Conservation (phyloP, 106 monocot genomes). For the Cymbidium sinense region DNA sequence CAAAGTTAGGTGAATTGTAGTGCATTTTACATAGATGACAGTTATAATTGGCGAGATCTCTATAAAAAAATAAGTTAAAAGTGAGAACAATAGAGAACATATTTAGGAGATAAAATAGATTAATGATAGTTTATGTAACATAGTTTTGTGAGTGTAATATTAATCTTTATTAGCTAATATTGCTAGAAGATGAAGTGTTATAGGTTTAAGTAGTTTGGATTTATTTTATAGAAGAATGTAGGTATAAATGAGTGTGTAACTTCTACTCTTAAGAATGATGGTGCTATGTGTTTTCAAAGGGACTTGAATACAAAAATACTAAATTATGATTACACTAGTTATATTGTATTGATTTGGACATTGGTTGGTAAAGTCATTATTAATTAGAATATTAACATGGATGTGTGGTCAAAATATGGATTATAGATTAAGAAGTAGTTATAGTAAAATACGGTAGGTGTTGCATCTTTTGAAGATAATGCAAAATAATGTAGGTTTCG, state of each 20-base stretch:
- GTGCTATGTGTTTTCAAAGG: background rate
- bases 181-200: no score
- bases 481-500: no score
- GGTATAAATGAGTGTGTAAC: background rate
- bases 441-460: background rate
- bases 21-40: no score
- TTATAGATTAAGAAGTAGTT: background rate
- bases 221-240: background rate
- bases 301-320: background rate
- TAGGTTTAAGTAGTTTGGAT: no score
- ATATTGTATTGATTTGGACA: background rate
- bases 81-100: no score
- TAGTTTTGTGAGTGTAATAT: no score
- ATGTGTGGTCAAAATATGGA: background rate
- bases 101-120: no score
- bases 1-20: no score
- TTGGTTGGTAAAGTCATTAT: background rate
- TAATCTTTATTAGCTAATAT: no score
- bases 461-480: background rate
- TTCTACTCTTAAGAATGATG: background rate
- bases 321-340: background rate
- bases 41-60: no score
- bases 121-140: no score
- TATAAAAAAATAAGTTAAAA: no score
- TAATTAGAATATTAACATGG: background rate